Conservation (phyloP, 495 filamentous ascomycete genomes). For the Penicillium silybi region DNA sequence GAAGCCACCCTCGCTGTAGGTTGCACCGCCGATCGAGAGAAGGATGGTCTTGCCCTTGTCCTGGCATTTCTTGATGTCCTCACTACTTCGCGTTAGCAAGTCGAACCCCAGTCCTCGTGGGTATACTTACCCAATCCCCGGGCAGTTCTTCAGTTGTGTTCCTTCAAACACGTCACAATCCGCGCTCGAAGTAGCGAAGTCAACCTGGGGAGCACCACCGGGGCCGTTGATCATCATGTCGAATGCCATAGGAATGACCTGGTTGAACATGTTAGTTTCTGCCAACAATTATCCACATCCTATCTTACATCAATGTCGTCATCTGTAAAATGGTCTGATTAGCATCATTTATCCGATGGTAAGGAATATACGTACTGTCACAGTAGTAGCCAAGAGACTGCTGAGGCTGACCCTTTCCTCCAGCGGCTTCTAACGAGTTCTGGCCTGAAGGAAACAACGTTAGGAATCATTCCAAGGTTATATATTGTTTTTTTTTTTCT, state of each 20-base stretch:
- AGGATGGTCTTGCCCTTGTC: slow-evolving; percentile 60
- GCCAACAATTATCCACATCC: too few relatives aligned
- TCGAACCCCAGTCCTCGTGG: neutral
- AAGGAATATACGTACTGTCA: slow-evolving; percentile 40
- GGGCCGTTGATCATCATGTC: slow-evolving; percentile 49
- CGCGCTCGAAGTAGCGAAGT: slow-evolving; percentile 58
- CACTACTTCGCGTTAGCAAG: slow-evolving; percentile 23
- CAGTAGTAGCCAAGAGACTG: slow-evolving; percentile 56
- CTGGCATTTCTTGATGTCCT: slow-evolving; percentile 65
- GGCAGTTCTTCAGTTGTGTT: slow-evolving; percentile 55
- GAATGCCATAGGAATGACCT: slow-evolving; percentile 63
- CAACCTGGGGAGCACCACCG: slow-evolving; percentile 49
- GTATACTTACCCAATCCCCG: slow-evolving; percentile 53
- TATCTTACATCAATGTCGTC: slow-evolving; percentile 39
- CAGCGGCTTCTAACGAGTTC: slow-evolving; percentile 46
- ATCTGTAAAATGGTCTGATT: slow-evolving; percentile 13
- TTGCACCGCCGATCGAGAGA: slow-evolving; percentile 63
- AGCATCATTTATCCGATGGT: neutral
- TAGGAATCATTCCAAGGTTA: neutral
- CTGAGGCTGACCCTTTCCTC: slow-evolving; percentile 43
- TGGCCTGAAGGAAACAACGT: slow-evolving; percentile 40
- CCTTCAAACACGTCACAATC: slow-evolving; percentile 55
- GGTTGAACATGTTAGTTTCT: slow-evolving; percentile 1
- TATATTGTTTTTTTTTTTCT: too few relatives aligned
- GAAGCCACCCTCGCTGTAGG: slow-evolving; percentile 61